Conservation (phyloP, 257 asterid species). For the Anisodus acutangulus region DNA sequence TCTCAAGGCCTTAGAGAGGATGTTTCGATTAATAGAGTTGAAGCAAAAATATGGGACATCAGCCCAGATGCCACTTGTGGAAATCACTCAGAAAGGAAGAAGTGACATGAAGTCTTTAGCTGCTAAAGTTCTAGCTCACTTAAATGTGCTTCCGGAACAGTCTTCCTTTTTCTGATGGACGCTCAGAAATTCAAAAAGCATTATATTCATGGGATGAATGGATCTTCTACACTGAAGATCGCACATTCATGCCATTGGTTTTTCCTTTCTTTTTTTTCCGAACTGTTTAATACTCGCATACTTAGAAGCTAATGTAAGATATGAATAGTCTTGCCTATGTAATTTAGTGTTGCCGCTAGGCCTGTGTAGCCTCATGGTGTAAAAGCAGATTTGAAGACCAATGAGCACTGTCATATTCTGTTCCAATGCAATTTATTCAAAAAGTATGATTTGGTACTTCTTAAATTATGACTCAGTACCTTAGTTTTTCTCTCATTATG, state of each 20-base stretch:
- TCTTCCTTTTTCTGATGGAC: conserved; percentile 48
- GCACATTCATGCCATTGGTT: background rate
- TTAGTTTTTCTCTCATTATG: background rate
- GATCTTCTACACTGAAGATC: conserved; percentile 7
- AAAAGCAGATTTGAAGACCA: background rate
- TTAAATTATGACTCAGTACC: background rate
- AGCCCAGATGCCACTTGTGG: conserved; percentile 51
- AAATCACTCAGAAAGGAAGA: conserved; percentile 52
- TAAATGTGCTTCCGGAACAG: conserved; percentile 48
- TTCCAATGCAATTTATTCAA: background rate
- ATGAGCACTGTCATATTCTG: background rate
- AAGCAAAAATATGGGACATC: conserved; percentile 44
- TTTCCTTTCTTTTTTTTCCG: background rate
- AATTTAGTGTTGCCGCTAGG: background rate
- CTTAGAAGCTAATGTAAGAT: background rate
- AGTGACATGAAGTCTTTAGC: conserved; percentile 52
- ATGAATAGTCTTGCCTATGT: background rate
- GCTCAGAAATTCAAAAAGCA: background rate
- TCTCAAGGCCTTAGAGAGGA: conserved; percentile 43
- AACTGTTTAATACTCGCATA: background rate
- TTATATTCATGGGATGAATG: background rate
- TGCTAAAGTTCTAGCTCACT: conserved; percentile 46
- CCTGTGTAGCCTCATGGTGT: background rate
- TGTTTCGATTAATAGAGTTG: conserved; percentile 41
- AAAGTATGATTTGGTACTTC: background rate